Conservation (phyloP, 106 monocot species). For the Dactylorhiza incarnata region DNA sequence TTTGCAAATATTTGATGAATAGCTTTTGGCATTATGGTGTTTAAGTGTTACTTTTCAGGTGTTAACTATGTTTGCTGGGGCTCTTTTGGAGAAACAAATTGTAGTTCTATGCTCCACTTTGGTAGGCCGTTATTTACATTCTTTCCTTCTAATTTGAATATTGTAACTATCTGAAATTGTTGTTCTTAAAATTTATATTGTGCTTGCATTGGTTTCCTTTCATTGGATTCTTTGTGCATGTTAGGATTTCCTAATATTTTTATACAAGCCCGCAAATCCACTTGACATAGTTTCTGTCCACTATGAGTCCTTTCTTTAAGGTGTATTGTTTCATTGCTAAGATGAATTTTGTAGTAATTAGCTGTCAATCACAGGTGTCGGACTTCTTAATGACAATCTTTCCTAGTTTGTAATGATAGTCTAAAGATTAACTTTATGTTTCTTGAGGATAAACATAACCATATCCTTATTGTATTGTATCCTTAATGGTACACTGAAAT, state of each 20-base stretch:
- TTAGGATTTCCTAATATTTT: background rate
- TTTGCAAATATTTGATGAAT: background rate
- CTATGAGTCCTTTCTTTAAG: background rate
- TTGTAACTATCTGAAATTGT: background rate
- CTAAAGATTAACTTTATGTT: background rate
- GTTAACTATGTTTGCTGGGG: slow-evolving; percentile 79
- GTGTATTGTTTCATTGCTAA: slow-evolving; percentile 5
- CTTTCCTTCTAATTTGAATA: background rate
- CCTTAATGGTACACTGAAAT: background rate
- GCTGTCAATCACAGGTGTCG: background rate
- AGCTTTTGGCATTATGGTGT: slow-evolving; percentile 8
- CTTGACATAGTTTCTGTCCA: background rate
- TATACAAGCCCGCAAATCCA: background rate
- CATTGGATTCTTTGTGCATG: background rate
- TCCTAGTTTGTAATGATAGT: background rate
- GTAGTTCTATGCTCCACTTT: slow-evolving; percentile 90
- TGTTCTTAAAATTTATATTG: background rate
- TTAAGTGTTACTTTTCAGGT: slow-evolving; percentile 33
- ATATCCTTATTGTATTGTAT: background rate
- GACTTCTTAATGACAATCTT: background rate
- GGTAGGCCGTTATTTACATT: slow-evolving; percentile 32
- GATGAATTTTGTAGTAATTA: background rate
- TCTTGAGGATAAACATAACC: background rate
- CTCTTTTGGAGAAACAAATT: slow-evolving; percentile 97
- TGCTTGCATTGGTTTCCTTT: background rate